Evolutionary conservation across 2,329 filamentous ascomycete genomes (phyloP).

Genomic region (Didymella pomorum): DNA sequence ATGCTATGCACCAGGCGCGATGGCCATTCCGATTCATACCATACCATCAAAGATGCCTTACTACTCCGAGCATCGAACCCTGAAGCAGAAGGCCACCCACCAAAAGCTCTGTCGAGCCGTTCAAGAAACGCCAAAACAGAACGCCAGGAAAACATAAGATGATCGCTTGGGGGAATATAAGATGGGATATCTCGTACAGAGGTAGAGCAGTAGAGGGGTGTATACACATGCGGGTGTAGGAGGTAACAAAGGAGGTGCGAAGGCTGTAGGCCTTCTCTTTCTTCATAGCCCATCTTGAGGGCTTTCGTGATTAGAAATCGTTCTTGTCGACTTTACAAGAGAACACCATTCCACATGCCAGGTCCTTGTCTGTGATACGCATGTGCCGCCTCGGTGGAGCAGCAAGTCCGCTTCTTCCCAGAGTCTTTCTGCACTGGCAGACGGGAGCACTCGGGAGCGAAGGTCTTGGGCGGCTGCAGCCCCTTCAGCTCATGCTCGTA

Average conservation of each 20-base stretch:
- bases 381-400: constrained; percentile 65
- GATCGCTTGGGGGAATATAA: constrained; percentile 5
- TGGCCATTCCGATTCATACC: constrained; percentile 3
- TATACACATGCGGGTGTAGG: constrained; percentile 19
- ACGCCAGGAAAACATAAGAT: constrained; percentile 10
- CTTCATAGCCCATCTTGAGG: constrained; percentile 31
- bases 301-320: constrained; percentile 12
- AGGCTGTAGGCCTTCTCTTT: constrained; percentile 25
- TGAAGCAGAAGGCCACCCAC: constrained; percentile 18
- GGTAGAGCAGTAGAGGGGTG: constrained; percentile 13
- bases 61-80: constrained; percentile 16
- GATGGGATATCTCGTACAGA: constrained; percentile 18
- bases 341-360: constrained; percentile 72
- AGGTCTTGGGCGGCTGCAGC: constrained; percentile 51
- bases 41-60: constrained; percentile 4
- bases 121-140: constrained; percentile 12
- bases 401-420: constrained; percentile 72
- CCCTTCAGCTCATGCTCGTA: constrained; percentile 43
- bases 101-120: constrained; percentile 18
- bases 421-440: constrained; percentile 57
- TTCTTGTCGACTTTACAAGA: constrained; percentile 43
- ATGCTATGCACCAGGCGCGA: constrained; percentile 11
- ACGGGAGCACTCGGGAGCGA: constrained; percentile 51
- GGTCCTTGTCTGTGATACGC: constrained; percentile 63
- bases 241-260: constrained; percentile 17